Evolutionary conservation across 768 basidiomycete species (phyloP).

Genomic region (Phylloporus sp.): DNA sequence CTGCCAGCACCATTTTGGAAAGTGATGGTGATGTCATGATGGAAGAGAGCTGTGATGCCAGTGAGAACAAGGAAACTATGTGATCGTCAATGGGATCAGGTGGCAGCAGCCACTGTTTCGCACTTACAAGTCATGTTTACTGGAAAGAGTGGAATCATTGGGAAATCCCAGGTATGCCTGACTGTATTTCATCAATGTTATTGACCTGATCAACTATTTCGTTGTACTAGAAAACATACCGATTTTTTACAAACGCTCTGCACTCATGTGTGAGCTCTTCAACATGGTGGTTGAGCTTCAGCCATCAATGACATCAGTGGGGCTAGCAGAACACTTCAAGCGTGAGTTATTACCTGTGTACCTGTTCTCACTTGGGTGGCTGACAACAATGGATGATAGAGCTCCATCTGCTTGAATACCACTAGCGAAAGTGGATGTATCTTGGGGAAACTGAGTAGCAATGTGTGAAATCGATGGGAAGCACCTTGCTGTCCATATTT

Average conservation of each 20-base stretch:
- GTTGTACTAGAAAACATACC: not conserved
- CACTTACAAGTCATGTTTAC: not conserved
- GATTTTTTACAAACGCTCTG: not conserved
- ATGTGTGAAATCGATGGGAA: not conserved
- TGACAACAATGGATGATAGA: not conserved
- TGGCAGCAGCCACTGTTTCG: not conserved
- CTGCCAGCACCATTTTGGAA: not conserved
- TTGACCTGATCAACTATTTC: not conserved
- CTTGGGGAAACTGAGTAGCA: not conserved
- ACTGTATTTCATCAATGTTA: not conserved
- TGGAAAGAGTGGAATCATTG: not conserved
- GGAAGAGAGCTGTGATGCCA: not conserved
- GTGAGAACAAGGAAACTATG: not conserved
- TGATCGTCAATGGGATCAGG: not conserved
- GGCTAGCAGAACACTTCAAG: not conserved
- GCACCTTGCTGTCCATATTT: not conserved
- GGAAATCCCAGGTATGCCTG: not conserved
- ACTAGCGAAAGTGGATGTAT: not conserved
- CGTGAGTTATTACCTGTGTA: not conserved
- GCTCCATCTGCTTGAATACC: conserved; percentile 1
- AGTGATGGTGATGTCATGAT: not conserved
- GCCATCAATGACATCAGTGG: not conserved
- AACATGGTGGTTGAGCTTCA: not conserved
- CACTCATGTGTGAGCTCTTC: not conserved
- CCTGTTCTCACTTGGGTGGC: not conserved